Evolutionary conservation across 2,329 filamentous ascomycete genomes (phyloP).

Genomic region (Parasarocladium wereldwijsianum): DNA sequence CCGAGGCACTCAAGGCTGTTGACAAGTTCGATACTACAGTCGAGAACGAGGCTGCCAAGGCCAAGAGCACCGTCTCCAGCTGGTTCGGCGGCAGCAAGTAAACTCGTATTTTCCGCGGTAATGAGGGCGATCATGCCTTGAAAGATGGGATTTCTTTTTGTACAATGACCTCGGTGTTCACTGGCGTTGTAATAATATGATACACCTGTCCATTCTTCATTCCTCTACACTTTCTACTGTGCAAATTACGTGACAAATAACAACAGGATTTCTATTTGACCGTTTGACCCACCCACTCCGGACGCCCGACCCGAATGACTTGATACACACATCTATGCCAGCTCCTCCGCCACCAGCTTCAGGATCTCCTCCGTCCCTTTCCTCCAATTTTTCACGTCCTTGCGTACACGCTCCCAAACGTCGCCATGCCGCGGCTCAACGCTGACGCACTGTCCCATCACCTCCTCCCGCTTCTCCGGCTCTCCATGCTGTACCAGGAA

Average conservation of each 20-base stretch:
- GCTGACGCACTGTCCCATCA: conserved; percentile 63
- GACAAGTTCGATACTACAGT: conserved; percentile 75
- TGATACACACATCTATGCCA: conserved; percentile 17
- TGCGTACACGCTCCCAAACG: conserved; percentile 73
- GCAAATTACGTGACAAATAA: too few relatives aligned
- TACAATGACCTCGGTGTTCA: too few relatives aligned
- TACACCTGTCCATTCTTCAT: too few relatives aligned
- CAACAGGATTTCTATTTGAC: too few relatives aligned
- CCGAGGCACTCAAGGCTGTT: conserved; percentile 54
- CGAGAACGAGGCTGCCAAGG: conserved; percentile 62
- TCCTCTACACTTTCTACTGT: too few relatives aligned
- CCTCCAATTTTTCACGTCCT: conserved; percentile 69
- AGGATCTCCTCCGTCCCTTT: conserved; percentile 69
- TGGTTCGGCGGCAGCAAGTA: conserved; percentile 59
- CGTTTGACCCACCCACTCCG: too few relatives aligned
- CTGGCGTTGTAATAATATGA: too few relatives aligned
- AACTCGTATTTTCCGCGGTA: conserved; percentile 2
- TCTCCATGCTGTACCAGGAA: conserved; percentile 88
- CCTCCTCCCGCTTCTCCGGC: conserved; percentile 78
- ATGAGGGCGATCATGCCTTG: too few relatives aligned
- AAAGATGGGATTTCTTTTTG: too few relatives aligned
- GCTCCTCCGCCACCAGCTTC: conserved; percentile 52
- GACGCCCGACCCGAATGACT: too few relatives aligned
- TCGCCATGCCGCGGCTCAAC: conserved; percentile 90
- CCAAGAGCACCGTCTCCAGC: conserved; percentile 68